These are phyloP conservation scores for Yarrowia osloensis DNA, from an alignment of 805 yeast species.

Conservation along the genomic window DNA sequence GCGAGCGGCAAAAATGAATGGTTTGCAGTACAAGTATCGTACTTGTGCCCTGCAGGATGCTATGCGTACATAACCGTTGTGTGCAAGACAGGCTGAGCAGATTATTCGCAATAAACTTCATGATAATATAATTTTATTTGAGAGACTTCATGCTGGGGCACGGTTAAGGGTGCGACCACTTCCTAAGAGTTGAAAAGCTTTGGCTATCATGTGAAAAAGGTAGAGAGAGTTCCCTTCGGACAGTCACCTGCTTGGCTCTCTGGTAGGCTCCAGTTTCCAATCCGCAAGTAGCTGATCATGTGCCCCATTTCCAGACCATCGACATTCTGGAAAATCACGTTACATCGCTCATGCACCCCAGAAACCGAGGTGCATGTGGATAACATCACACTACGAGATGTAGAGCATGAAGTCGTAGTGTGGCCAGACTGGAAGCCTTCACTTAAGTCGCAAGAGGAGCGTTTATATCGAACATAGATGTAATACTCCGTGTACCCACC, in stretches of 20 bases:
- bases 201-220: neutral
- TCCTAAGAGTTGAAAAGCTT: neutral
- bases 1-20: too few relatives aligned
- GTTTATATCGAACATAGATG: too few relatives aligned
- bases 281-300: too few relatives aligned
- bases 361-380: neutral
- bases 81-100: neutral
- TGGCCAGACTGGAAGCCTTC: too few relatives aligned
- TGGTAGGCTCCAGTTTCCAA: too few relatives aligned
- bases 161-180: too few relatives aligned
- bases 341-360: slow-evolving; percentile 10
- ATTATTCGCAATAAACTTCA: neutral
- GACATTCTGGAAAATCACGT: neutral
- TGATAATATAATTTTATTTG: neutral
- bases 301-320: too few relatives aligned
- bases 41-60: neutral
- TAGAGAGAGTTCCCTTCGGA: neutral
- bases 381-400: neutral
- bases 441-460: neutral
- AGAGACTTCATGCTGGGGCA: neutral
- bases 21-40: too few relatives aligned
- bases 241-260: neutral
- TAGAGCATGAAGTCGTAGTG: neutral
- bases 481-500: too few relatives aligned
- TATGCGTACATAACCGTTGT: slow-evolving; percentile 3